Conservation (phyloP, 306 rosid genomes). For the Sicyos edulis region DNA sequence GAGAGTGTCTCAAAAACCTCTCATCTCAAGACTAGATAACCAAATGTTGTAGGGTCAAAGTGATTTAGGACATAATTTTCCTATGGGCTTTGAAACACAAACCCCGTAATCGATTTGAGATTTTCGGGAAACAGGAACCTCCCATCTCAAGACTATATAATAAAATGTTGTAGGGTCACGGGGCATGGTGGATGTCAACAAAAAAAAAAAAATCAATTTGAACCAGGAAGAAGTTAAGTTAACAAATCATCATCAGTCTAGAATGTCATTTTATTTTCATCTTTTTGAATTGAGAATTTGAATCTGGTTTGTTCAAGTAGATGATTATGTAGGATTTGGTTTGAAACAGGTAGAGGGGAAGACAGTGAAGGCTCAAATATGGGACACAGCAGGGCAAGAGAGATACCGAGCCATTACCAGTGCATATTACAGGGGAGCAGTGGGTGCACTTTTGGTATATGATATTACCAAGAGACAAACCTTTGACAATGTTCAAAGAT, state of each 20-base stretch:
- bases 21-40: no score
- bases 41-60: no score
- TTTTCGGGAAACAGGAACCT: no score
- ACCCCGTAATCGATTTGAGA: no score
- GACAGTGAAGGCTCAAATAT: constrained; percentile 76
- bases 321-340: not conserved
- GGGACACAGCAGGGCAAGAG: constrained; percentile 82
- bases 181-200: no score
- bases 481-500: constrained; percentile 60
- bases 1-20: no score
- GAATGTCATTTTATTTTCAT: not conserved
- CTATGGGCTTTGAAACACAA: no score
- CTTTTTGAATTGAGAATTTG: not conserved
- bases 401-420: constrained; percentile 70
- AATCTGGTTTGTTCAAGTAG: not conserved
- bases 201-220: no score
- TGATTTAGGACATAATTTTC: no score
- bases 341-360: constrained; percentile 58
- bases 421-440: constrained; percentile 72
- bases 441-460: constrained; percentile 62
- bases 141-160: no score
- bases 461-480: constrained; percentile 71
- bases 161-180: no score
- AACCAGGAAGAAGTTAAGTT: no score
- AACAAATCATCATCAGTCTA: not conserved